These are phyloP conservation scores for Nothophaeocryptopus gaeumannii DNA, from an alignment of 2,329 filamentous ascomycete species.

Conservation along the genomic window DNA sequence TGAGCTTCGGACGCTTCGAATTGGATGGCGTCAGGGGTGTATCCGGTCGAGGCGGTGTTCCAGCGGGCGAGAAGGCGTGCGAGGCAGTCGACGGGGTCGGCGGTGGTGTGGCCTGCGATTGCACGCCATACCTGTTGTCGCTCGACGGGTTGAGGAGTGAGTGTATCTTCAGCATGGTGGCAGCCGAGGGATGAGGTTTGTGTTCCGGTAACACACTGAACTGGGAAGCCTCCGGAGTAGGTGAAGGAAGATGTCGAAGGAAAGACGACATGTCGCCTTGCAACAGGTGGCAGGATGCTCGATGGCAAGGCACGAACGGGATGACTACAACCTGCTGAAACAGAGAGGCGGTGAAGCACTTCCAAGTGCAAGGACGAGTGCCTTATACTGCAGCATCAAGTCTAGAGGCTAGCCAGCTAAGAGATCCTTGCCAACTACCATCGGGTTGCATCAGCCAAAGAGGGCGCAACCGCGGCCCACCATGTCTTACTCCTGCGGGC, in stretches of 20 bases:
- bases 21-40: constrained; percentile 22
- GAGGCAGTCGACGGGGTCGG: constrained; percentile 27
- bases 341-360: constrained; percentile 20
- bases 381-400: constrained; percentile 28
- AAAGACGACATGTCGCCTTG: constrained; percentile 22
- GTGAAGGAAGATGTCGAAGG: constrained; percentile 22
- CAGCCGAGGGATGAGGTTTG: constrained; percentile 14
- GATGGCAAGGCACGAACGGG: constrained; percentile 8
- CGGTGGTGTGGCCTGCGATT: constrained; percentile 21
- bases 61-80: constrained; percentile 22
- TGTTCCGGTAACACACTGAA: constrained; percentile 19
- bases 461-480: constrained; percentile 20
- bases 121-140: constrained; percentile 20
- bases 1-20: constrained; percentile 53
- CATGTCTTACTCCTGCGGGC: constrained; percentile 24
- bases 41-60: constrained; percentile 23
- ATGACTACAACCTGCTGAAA: constrained; percentile 7
- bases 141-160: constrained; percentile 40
- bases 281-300: constrained; percentile 5
- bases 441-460: constrained; percentile 17
- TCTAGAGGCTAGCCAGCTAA: constrained; percentile 14
- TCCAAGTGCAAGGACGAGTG: constrained; percentile 22
- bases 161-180: constrained; percentile 41
- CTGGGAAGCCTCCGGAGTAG: constrained; percentile 16
- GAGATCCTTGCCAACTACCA: constrained; percentile 16